A percentile compares a stretch with the other conserved stretches of the same genome.
Conservation (phyloP, 441 rosid genomes). For the Adansonia rubrostipa region DNA sequence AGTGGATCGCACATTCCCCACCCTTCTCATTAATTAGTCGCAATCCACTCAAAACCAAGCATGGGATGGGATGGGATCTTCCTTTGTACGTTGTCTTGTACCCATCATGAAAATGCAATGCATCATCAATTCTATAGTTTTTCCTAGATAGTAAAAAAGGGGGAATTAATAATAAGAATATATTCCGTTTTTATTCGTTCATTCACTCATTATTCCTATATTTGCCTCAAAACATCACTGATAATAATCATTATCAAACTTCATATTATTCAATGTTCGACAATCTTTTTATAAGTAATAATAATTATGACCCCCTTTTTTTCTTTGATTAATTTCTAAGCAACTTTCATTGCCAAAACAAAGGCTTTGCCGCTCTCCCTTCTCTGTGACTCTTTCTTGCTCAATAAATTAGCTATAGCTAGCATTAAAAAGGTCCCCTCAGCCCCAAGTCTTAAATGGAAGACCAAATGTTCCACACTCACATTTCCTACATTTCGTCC, state of each 20-base stretch:
- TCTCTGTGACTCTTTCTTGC: background rate
- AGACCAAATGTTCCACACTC: conserved; percentile 11
- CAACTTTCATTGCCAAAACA: conserved; percentile 49
- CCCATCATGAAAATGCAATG: conserved; percentile 20
- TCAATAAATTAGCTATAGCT: conserved; percentile 26
- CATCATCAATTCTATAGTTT: too few species aligned
- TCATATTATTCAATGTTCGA: conserved; percentile 50
- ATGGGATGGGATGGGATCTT: conserved; percentile 21
- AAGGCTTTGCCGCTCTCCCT: conserved; percentile 34
- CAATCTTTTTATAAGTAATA: conserved; percentile 34
- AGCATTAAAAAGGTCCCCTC: conserved; percentile 40
- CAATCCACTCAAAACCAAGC: conserved; percentile 40
- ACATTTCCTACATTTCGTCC: conserved; percentile 12
- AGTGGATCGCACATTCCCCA: conserved; percentile 50
- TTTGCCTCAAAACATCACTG: conserved; percentile 19
- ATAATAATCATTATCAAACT: conserved; percentile 44
- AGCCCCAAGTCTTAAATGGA: conserved; percentile 37
- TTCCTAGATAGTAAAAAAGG: too few species aligned
- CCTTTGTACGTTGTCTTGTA: conserved; percentile 13
- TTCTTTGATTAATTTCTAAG: conserved; percentile 60
- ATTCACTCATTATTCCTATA: conserved; percentile 6
- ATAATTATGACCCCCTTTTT: conserved; percentile 23
- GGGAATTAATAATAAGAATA: too few species aligned
- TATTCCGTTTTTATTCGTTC: background rate
- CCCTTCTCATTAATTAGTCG: conserved; percentile 34